These are phyloP conservation scores for Hyaloscypha variabilis DNA, from an alignment of 495 filamentous ascomycete species.

Conservation along the genomic window DNA sequence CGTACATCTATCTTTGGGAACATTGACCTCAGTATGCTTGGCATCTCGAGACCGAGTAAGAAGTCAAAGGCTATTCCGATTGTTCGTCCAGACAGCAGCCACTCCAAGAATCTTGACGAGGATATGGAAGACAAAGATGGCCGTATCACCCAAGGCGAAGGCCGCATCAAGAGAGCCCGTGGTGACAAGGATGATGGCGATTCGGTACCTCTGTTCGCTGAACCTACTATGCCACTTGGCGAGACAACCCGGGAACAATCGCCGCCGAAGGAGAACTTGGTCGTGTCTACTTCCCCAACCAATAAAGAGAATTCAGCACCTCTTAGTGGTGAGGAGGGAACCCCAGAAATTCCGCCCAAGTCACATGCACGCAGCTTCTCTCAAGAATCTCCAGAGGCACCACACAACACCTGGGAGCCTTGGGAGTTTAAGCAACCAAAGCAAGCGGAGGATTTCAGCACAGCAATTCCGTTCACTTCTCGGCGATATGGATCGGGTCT, in stretches of 20 bases:
- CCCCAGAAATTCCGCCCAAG: constrained; percentile 10
- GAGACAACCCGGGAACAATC: constrained; percentile 46
- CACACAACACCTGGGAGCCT: constrained; percentile 43
- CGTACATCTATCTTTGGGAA: constrained; percentile 69
- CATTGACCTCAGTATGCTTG: constrained; percentile 59
- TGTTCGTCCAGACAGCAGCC: constrained; percentile 60
- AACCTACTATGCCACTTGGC: constrained; percentile 49
- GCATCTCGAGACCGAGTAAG: constrained; percentile 64
- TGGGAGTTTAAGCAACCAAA: constrained; percentile 45
- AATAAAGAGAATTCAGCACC: constrained; percentile 39
- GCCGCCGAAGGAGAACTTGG: constrained; percentile 31
- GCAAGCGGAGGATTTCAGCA: constrained; percentile 40
- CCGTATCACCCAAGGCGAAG: constrained; percentile 53
- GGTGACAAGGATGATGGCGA: constrained; percentile 61
- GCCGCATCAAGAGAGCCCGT: constrained; percentile 73
- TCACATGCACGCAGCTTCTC: constrained; percentile 26
- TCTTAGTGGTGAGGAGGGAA: not conserved
- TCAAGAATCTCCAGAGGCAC: constrained; percentile 35
- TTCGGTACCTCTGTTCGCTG: constrained; percentile 70
- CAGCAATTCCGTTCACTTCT: constrained; percentile 35
- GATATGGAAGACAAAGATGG: constrained; percentile 53
- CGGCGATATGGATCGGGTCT: constrained; percentile 34
- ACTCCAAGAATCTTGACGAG: constrained; percentile 40
- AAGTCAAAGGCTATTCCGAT: constrained; percentile 84
- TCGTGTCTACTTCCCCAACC: constrained; percentile 26